These are phyloP conservation scores for Volutella citrinella DNA, from an alignment of 2,329 filamentous ascomycete species.

Conservation along the genomic window DNA sequence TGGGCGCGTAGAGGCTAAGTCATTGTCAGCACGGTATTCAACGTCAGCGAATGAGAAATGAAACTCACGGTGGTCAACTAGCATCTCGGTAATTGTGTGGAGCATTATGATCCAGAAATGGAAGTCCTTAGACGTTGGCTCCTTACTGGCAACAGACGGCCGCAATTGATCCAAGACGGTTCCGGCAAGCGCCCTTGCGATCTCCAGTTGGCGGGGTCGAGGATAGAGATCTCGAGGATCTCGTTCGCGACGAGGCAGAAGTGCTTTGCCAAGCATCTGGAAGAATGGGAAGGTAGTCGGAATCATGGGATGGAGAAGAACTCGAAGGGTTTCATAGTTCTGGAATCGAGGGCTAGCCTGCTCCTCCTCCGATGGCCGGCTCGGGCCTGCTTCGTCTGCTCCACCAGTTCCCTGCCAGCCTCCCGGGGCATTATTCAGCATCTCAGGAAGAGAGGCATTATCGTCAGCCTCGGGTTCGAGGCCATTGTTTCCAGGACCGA, in stretches of 20 bases:
- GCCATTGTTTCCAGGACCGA: constrained; percentile 5
- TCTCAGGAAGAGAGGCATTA: constrained; percentile 29
- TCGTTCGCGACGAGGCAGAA: constrained; percentile 68
- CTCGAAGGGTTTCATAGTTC: constrained; percentile 76
- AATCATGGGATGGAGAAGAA: constrained; percentile 74
- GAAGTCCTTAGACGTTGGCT: constrained; percentile 61
- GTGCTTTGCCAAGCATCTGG: constrained; percentile 77
- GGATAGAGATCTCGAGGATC: constrained; percentile 56
- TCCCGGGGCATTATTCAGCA: constrained; percentile 25
- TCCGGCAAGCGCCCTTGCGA: constrained; percentile 66
- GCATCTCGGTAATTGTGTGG: constrained; percentile 71
- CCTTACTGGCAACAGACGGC: constrained; percentile 38
- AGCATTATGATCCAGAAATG: constrained; percentile 82
- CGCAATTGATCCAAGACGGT: constrained; percentile 67
- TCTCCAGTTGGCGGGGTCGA: constrained; percentile 50
- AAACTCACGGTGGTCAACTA: constrained; percentile 62
- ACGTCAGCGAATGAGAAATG: too few species aligned
- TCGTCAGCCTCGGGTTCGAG: constrained; percentile 27
- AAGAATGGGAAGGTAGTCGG: constrained; percentile 81
- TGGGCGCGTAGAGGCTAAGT: constrained; percentile 34
- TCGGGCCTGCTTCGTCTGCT: constrained; percentile 19
- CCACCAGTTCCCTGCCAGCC: constrained; percentile 23
- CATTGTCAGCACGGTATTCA: constrained; percentile 28
- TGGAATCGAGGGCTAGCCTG: constrained; percentile 47
- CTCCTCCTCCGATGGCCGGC: constrained; percentile 41